Conservation (phyloP, 495 filamentous ascomycete genomes). For the Penicillium flavigenum region DNA sequence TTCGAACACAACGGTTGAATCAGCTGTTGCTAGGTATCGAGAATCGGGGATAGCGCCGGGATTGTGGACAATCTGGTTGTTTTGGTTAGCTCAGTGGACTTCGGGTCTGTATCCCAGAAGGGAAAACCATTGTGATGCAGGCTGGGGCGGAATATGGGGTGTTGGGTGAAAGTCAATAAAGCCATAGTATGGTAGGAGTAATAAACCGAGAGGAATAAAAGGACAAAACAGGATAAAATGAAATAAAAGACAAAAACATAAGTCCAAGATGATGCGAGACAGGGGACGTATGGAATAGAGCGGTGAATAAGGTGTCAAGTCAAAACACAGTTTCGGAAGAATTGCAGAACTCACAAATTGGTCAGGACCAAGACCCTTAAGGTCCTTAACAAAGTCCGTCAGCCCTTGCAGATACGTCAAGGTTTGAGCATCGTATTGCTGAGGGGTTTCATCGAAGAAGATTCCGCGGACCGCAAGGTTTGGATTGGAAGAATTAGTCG, state of each 20-base stretch:
- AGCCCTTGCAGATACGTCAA: conserved; percentile 41
- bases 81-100: conserved; percentile 18
- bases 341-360: conserved; percentile 37
- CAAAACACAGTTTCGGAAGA: conserved; percentile 9
- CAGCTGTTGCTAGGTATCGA: conserved; percentile 41
- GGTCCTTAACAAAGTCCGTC: conserved; percentile 35
- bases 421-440: conserved; percentile 36
- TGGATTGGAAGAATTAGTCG: conserved; percentile 33
- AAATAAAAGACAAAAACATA: background rate
- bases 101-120: conserved; percentile 22
- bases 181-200: conserved; percentile 5
- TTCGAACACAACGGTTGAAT: conserved; percentile 50
- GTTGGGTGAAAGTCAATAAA: conserved; percentile 6
- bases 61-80: conserved; percentile 48
- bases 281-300: conserved; percentile 7
- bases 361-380: conserved; percentile 37
- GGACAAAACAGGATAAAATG: background rate
- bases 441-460: conserved; percentile 51
- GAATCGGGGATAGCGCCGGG: conserved; percentile 48
- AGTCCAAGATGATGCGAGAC: conserved; percentile 5
- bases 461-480: conserved; percentile 45
- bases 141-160: background rate
- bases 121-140: conserved; percentile 9
- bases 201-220: background rate
- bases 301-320: conserved; percentile 7